Base-by-base conservation (phyloP, 371 early-diverging fungal genomes). In the Coemansia sp. region DNA sequence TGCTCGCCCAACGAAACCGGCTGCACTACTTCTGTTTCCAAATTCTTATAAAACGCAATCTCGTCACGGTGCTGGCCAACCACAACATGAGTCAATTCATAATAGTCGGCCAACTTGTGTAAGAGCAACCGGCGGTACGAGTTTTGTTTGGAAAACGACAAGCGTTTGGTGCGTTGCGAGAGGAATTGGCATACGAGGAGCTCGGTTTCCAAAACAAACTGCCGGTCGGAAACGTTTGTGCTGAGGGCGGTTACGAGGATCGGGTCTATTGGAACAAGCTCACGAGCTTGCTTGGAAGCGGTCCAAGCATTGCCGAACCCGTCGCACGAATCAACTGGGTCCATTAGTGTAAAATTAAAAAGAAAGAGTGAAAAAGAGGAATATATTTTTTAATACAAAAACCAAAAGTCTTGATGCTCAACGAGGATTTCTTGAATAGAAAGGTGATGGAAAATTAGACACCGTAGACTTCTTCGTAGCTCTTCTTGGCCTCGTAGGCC, bases 401-500 rank as follows among this genome's bases (percentile, higher is more conserved):
- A 44, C 2, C 13, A 15, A 44, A 44, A n/a, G 44, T n/a, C 44
- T 44, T n/a, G 44, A 15, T 44, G 9, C 32, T 32, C 32, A 8
- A 11, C 36, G 9, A 36, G 36, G 9, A 9, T 36, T 36, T 36
- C 7, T 44, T 12, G 12, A 41, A 5, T 9, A 44, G n/a, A 44
- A 12, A 44, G 13, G 15, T 15, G 51, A 80, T 0, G 63, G 73
- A 44, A 44, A 44, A 44, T 61, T 48, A 79, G 4, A 79, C 78
- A 32, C 80, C 80, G 23, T 69, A 79, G 26, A 63, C 36, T n/a
- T 70, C 63, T 55, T 80, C 79, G 46, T 80, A 80, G 2, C 54
- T 57, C 61, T 80, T 80, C 54, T 79, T 79, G 3, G 67, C 32
- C 29, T 73, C 69, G 61, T 78, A 80, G 0, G 65, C 79, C 1